Percentiles rank a stretch among this genome's conserved stretches.
Evolutionary conservation across 2,329 filamentous ascomycete genomes (phyloP).

Genomic region (Aspergillus sp.): DNA sequence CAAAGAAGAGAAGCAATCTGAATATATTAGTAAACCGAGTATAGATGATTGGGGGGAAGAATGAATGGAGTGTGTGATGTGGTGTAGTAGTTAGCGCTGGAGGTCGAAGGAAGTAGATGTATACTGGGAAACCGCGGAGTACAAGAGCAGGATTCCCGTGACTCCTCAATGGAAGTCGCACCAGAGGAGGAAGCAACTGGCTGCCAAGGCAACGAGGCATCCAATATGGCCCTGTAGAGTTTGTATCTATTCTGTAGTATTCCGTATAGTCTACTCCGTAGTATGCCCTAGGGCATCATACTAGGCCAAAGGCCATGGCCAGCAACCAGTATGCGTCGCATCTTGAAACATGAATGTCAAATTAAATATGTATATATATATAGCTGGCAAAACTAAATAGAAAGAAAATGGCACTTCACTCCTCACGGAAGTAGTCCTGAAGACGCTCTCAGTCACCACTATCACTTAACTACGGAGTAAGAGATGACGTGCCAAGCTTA

Average conservation of each 20-base stretch:
- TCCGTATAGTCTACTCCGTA: too few relatives aligned
- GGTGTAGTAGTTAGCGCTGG: background rate
- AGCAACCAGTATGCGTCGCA: too few relatives aligned
- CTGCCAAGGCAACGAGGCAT: background rate
- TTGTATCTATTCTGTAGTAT: too few relatives aligned
- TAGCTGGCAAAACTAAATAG: too few relatives aligned
- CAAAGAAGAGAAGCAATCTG: background rate
- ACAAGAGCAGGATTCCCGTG: background rate
- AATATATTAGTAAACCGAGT: background rate
- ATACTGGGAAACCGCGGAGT: background rate
- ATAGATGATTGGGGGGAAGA: background rate
- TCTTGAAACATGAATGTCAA: too few relatives aligned
- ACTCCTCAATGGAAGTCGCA: background rate
- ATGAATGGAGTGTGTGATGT: background rate
- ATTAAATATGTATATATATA: too few relatives aligned
- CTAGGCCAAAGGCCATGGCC: too few relatives aligned
- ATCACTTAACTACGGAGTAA: background rate
- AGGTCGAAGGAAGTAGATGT: too few relatives aligned
- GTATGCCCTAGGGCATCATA: too few relatives aligned
- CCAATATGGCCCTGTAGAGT: background rate
- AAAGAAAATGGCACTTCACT: too few relatives aligned
- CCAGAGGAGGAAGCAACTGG: slow-evolving; percentile 3
- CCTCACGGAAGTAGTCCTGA: too few relatives aligned
- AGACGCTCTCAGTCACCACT: too few relatives aligned
- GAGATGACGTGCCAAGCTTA: background rate